A percentile compares a stretch with the other conserved stretches of the same genome.
Conservation (phyloP, 352 stramenopile genomes). For the Pythium myriotylum region DNA sequence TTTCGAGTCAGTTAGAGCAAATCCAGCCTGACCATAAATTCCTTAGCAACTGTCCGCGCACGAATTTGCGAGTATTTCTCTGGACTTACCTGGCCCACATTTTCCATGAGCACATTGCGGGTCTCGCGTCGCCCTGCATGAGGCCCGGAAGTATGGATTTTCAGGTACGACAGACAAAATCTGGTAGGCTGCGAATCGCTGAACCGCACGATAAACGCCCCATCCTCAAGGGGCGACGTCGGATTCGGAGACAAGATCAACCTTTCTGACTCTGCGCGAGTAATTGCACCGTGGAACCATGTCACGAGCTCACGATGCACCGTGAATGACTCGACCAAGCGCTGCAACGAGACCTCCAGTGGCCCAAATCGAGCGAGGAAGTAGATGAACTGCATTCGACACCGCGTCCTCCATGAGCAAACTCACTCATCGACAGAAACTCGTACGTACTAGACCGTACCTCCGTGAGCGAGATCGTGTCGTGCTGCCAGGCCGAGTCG, state of each 20-base stretch:
- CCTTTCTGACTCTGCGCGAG: constrained; percentile 47
- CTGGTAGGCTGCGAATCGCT: constrained; percentile 78
- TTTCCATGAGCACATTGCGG: constrained; percentile 76
- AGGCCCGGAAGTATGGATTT: constrained; percentile 46
- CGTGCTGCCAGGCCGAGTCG: constrained; percentile 40
- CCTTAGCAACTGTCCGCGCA: no score
- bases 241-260: constrained; percentile 29
- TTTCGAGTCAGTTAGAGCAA: constrained; percentile 53
- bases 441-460: no score
- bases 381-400: constrained; percentile 45
- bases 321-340: constrained; percentile 65
- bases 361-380: constrained; percentile 78
- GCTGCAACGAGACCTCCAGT: constrained; percentile 53
- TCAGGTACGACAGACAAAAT: constrained; percentile 81
- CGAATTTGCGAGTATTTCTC: no score
- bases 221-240: constrained; percentile 38
- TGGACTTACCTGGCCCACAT: constrained; percentile 36
- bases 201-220: constrained; percentile 77
- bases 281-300: constrained; percentile 78
- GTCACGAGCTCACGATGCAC: constrained; percentile 58
- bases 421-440: no score
- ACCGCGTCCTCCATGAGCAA: constrained; percentile 11
- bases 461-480: constrained; percentile 47
- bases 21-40: constrained; percentile 47
- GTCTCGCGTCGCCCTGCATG: constrained; percentile 47